phyloP scores from a whole-genome alignment of 2,329 filamentous ascomycete species.

The Cytospora chrysosperma region DNA sequence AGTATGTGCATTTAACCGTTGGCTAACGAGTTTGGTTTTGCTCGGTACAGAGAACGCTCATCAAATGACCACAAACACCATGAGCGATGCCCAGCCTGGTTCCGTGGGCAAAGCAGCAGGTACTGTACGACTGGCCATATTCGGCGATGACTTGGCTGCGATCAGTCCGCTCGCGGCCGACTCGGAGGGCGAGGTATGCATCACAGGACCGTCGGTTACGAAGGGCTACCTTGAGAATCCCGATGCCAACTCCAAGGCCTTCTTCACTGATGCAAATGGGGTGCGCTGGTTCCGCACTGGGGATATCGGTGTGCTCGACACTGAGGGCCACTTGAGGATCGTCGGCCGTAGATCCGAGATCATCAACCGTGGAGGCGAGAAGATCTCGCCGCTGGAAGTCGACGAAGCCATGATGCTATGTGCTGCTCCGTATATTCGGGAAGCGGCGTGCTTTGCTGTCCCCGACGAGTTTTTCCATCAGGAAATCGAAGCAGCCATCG shows the following conservation, averaged over 20 bases:
- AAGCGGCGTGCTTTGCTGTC: constrained; percentile 82
- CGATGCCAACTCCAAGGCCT: constrained; percentile 70
- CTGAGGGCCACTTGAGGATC: constrained; percentile 77
- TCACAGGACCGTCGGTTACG: constrained; percentile 81
- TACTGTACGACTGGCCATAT: constrained; percentile 70
- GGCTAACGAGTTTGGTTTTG: background rate
- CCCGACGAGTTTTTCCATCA: constrained; percentile 82
- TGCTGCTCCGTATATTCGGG: constrained; percentile 69
- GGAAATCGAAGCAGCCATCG: constrained; percentile 74
- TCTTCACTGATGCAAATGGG: constrained; percentile 51
- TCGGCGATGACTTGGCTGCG: constrained; percentile 62
- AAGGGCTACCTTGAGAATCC: constrained; percentile 83
- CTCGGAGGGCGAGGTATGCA: constrained; percentile 78
- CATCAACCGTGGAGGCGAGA: constrained; percentile 88
- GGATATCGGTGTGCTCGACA: constrained; percentile 77
- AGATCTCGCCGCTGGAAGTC: constrained; percentile 84
- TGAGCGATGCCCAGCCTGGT: constrained; percentile 72
- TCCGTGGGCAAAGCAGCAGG: constrained; percentile 84
- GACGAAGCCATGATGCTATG: constrained; percentile 68
- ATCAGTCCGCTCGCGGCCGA: constrained; percentile 61
- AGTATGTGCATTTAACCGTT: background rate
- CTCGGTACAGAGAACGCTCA: constrained; percentile 68
- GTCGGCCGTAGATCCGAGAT: constrained; percentile 92
- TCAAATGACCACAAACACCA: constrained; percentile 64
- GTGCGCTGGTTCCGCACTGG: constrained; percentile 80